Conservation (phyloP, 2,329 filamentous ascomycete species). For the Penicillium sp. region DNA sequence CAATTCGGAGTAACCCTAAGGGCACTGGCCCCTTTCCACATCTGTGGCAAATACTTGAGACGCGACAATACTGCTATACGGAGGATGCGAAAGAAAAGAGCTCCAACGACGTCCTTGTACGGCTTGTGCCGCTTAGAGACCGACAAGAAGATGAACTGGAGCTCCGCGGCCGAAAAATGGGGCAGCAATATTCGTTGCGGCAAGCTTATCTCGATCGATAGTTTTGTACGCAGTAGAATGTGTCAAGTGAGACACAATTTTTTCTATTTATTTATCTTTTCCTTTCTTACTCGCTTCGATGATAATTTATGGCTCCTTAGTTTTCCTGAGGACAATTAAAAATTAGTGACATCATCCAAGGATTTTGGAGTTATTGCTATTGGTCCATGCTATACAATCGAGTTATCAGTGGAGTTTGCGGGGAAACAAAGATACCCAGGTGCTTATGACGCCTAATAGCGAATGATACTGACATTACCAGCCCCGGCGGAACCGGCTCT, state of each 20-base stretch:
- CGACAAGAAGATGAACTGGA: constrained; percentile 46
- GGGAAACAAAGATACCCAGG: background rate
- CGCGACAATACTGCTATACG: constrained; percentile 37
- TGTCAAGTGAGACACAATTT: constrained; percentile 41
- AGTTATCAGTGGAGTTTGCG: background rate
- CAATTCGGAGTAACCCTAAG: constrained; percentile 35
- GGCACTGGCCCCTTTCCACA: constrained; percentile 37
- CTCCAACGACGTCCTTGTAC: constrained; percentile 40
- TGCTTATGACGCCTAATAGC: background rate
- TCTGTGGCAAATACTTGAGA: constrained; percentile 39
- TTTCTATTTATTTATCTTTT: background rate
- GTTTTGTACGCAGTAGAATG: constrained; percentile 31
- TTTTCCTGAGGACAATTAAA: background rate
- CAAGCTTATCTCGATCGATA: constrained; percentile 35
- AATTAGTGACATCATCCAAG: background rate
- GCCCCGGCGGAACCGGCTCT: background rate
- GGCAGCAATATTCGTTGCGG: constrained; percentile 31
- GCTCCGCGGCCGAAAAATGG: constrained; percentile 42
- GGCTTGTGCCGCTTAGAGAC: constrained; percentile 40
- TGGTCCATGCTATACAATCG: background rate
- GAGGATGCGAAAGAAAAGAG: constrained; percentile 45
- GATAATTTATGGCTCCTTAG: background rate
- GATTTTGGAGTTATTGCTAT: background rate
- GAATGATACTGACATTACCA: too few species aligned
- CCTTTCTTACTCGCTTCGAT: background rate